Percentiles rank a stretch among this genome's conserved stretches.
Evolutionary conservation across 1,284 basidiomycete genomes (phyloP).

Genomic region (Naganishia sp.): DNA sequence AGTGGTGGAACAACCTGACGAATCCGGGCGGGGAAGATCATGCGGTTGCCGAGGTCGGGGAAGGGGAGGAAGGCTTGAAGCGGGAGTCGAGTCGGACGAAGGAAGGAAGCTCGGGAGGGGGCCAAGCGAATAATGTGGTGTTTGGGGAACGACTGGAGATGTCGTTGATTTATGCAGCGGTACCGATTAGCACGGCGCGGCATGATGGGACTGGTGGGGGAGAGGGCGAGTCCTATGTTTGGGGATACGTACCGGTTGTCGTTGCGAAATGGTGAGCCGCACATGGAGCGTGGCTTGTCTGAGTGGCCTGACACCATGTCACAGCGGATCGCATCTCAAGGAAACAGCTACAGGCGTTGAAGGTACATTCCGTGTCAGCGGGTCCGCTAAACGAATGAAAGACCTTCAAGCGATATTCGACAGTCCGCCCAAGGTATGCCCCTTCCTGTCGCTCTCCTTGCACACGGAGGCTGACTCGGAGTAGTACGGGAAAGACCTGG

Average conservation of each 20-base stretch:
- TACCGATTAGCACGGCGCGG: conserved; percentile 86
- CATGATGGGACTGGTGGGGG: background rate
- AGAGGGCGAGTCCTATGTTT: conserved; percentile 33
- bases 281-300: conserved; percentile 14
- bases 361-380: conserved; percentile 91
- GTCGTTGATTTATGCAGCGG: conserved; percentile 81
- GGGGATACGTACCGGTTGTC: conserved; percentile 87
- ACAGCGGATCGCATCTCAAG: conserved; percentile 83
- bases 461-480: background rate
- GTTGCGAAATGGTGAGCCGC: conserved; percentile 87
- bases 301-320: background rate
- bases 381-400: conserved; percentile 91
- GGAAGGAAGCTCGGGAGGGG: conserved; percentile 14
- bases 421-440: conserved; percentile 74
- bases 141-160: conserved; percentile 84
- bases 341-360: conserved; percentile 92
- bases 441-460: background rate
- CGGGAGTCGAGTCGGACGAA: conserved; percentile 25
- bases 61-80: conserved; percentile 5
- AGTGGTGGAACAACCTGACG: conserved; percentile 80
- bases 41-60: background rate
- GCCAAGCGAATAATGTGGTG: conserved; percentile 56
- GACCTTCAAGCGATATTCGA: conserved; percentile 92
- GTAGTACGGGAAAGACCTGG: conserved; percentile 88
- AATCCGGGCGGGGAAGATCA: conserved; percentile 58